phyloP scores from a whole-genome alignment of 139 green algal species.

The Haematococcus sp. region DNA sequence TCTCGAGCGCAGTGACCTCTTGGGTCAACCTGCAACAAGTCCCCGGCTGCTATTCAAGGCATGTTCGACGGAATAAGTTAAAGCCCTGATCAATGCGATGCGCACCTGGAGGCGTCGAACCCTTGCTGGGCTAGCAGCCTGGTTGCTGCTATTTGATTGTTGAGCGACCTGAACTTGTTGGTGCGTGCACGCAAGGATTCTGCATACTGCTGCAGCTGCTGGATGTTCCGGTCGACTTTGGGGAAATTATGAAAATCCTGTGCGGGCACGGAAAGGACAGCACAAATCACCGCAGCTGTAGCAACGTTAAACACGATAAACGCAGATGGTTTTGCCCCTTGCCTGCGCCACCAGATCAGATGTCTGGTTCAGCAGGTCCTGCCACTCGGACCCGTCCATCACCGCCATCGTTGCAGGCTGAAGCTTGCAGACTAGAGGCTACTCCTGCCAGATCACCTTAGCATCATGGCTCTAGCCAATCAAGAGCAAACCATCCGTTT shows the following conservation, averaged over 20 bases:
- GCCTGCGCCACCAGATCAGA: constrained; percentile 65
- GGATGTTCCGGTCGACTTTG: constrained; percentile 67
- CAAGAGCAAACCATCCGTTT: too few relatives aligned
- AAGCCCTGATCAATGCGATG: not conserved
- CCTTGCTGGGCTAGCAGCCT: constrained; percentile 77
- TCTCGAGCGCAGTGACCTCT: constrained; percentile 71
- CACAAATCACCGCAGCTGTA: not conserved
- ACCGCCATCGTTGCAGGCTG: constrained; percentile 10
- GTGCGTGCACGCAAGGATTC: constrained; percentile 53
- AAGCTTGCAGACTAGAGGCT: not conserved
- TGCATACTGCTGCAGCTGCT: constrained; percentile 71
- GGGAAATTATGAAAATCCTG: constrained; percentile 72
- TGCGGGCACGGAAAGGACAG: not conserved
- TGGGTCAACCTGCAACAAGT: constrained; percentile 43
- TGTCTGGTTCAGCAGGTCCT: constrained; percentile 60
- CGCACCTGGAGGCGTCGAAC: constrained; percentile 64
- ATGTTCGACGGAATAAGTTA: too few relatives aligned
- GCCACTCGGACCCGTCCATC: constrained; percentile 52
- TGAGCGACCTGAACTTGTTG: constrained; percentile 46
- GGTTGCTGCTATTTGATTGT: constrained; percentile 65
- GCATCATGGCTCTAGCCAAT: too few relatives aligned
- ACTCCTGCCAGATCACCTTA: too few relatives aligned
- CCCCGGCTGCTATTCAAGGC: not conserved
- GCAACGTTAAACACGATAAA: constrained; percentile 7
- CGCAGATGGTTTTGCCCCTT: not conserved